These are phyloP conservation scores for Salicornia ramosissima DNA, from an alignment of 148 eudicot genomes.

Conservation along the genomic window DNA sequence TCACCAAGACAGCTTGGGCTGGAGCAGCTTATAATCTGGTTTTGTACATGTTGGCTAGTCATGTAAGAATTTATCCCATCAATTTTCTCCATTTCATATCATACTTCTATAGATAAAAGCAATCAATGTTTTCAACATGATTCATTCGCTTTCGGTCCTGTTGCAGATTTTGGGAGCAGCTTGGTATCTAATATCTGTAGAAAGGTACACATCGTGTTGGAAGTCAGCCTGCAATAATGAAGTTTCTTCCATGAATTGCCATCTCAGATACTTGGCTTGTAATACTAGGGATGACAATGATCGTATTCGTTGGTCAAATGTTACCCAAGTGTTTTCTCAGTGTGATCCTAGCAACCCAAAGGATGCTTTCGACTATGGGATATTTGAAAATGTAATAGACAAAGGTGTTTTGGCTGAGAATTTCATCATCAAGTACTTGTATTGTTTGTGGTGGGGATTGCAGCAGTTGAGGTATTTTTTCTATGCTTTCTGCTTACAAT, in stretches of 20 bases:
- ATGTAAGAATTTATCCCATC: conserved; percentile 34
- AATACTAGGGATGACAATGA: conserved; percentile 25
- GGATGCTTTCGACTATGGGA: conserved; percentile 46
- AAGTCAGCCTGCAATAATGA: conserved; percentile 40
- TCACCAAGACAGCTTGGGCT: conserved; percentile 72
- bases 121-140: not conserved
- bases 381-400: conserved; percentile 40
- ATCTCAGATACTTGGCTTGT: conserved; percentile 45
- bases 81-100: not conserved
- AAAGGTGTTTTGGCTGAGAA: conserved; percentile 44
- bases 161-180: conserved; percentile 58
- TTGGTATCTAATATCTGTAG: conserved; percentile 63
- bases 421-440: conserved; percentile 53
- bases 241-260: conserved; percentile 25
- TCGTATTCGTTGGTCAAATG: conserved; percentile 43
- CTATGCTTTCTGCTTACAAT: too few species aligned
- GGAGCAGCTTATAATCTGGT: conserved; percentile 74
- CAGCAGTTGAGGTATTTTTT: conserved; percentile 52
- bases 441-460: conserved; percentile 79
- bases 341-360: conserved; percentile 39
- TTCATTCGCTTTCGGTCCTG: conserved; percentile 10
- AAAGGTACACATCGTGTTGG: conserved; percentile 63
- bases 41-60: conserved; percentile 68
- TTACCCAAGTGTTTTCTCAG: conserved; percentile 35
- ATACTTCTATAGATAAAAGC: not conserved